Evolutionary conservation across 1,284 basidiomycete species (phyloP).

Genomic region (Ceratobasidium sp.): DNA sequence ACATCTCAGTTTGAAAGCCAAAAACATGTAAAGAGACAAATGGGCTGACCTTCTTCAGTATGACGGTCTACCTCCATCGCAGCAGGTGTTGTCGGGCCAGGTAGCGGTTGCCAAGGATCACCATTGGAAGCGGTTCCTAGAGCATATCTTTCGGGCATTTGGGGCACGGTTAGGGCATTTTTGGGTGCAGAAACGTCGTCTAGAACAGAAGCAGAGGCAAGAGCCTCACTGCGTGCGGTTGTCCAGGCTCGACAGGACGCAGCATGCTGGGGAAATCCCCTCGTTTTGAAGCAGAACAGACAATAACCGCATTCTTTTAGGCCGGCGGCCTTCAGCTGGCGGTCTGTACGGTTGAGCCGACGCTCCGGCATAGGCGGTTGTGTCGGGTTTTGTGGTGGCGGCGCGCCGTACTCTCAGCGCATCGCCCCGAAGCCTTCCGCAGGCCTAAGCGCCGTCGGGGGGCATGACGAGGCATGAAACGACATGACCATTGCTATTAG

Average conservation of each 20-base stretch:
- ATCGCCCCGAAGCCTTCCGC: no score
- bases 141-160: background rate
- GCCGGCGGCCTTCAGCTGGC: background rate
- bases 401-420: background rate
- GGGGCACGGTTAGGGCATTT: background rate
- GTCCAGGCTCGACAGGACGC: background rate
- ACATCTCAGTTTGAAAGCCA: background rate
- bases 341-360: background rate
- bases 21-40: background rate
- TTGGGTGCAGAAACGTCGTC: background rate
- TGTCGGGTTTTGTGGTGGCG: background rate
- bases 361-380: background rate
- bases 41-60: background rate
- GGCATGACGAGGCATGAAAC: background rate
- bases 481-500: background rate
- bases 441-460: background rate
- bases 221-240: background rate
- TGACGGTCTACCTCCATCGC: background rate
- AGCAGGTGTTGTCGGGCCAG: background rate
- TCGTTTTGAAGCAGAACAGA: background rate
- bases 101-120: background rate
- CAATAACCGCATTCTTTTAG: background rate
- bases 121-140: background rate
- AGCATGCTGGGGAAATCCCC: background rate
- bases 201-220: background rate